These are phyloP conservation scores for Yamadazyma epiphylla DNA, from an alignment of 1,139 yeast species.

Conservation along the genomic window DNA sequence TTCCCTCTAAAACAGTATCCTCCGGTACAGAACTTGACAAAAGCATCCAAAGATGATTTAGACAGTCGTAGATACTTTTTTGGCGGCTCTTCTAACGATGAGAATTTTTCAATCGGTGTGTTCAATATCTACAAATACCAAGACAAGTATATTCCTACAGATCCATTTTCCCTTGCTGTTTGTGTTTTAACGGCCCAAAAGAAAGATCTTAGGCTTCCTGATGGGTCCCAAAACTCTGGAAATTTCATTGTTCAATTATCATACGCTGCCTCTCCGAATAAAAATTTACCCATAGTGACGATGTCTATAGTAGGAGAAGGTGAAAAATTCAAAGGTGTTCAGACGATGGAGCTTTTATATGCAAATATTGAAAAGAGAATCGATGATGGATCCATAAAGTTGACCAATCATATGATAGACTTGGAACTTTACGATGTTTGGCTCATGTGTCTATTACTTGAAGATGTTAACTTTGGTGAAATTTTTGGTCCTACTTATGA, in stretches of 20 bases:
- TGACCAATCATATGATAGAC: constrained; percentile 33
- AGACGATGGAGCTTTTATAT: too few species aligned
- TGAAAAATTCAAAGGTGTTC: too few species aligned
- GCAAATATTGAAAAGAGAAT: too few species aligned
- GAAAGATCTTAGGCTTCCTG: constrained; percentile 30
- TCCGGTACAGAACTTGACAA: constrained; percentile 19
- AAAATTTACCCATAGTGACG: constrained; percentile 41
- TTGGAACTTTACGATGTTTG: constrained; percentile 38
- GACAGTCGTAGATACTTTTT: constrained; percentile 15
- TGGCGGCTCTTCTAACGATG: constrained; percentile 2
- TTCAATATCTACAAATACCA: constrained; percentile 28
- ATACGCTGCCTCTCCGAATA: constrained; percentile 37
- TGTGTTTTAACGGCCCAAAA: constrained; percentile 31
- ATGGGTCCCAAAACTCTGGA: constrained; percentile 2
- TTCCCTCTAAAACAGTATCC: constrained; percentile 45
- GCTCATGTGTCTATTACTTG: constrained; percentile 24
- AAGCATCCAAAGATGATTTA: constrained; percentile 11
- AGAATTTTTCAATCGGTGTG: constrained; percentile 36
- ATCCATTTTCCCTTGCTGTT: constrained; percentile 40
- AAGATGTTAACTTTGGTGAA: constrained; percentile 17
- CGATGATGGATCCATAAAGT: too few species aligned
- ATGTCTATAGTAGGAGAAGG: too few species aligned
- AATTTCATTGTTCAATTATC: constrained; percentile 31
- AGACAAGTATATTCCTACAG: constrained; percentile 29
- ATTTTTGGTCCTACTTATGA: too few species aligned